A percentile compares a stretch with the other conserved stretches of the same genome.
Evolutionary conservation across 352 stramenopile species (phyloP).

Genomic region (Phytophthora crassamura): DNA sequence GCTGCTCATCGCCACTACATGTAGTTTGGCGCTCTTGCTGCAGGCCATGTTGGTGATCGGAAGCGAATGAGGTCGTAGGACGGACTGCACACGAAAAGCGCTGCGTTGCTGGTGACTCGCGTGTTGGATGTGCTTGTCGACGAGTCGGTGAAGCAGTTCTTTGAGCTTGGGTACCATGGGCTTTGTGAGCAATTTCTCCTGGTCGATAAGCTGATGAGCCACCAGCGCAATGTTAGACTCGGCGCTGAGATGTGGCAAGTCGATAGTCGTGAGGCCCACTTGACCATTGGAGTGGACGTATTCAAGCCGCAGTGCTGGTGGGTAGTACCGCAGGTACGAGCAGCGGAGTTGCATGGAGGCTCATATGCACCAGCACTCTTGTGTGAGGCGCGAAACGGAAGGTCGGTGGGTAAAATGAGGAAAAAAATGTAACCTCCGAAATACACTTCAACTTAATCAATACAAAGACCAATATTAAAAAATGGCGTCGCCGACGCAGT

Average conservation of each 20-base stretch:
- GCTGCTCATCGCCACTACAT: conserved; percentile 69
- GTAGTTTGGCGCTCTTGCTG: conserved; percentile 69
- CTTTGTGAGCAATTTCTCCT: conserved; percentile 67
- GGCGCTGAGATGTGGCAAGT: conserved; percentile 68
- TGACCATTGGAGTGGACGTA: conserved; percentile 60
- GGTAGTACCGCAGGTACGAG: conserved; percentile 80
- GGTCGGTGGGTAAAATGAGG: neutral
- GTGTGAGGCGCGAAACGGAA: conserved; percentile 9
- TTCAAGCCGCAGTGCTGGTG: conserved; percentile 69
- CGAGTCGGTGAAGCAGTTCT: conserved; percentile 68
- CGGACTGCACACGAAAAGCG: conserved; percentile 44
- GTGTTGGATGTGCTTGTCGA: conserved; percentile 74
- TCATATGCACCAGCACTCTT: conserved; percentile 6
- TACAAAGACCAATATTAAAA: neutral
- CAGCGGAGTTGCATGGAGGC: conserved; percentile 65
- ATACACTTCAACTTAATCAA: conserved; percentile 4
- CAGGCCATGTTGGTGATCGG: conserved; percentile 78
- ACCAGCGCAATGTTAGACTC: conserved; percentile 72
- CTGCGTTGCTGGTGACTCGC: conserved; percentile 31
- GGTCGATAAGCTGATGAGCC: conserved; percentile 57
- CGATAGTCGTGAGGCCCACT: conserved; percentile 59
- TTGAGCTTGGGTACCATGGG: conserved; percentile 50
- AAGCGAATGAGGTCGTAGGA: conserved; percentile 59
- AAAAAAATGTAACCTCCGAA: neutral
- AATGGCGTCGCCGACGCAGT: no score